Conservation (phyloP, 108 stramenopile species). For the Nannochloropsis salina region DNA sequence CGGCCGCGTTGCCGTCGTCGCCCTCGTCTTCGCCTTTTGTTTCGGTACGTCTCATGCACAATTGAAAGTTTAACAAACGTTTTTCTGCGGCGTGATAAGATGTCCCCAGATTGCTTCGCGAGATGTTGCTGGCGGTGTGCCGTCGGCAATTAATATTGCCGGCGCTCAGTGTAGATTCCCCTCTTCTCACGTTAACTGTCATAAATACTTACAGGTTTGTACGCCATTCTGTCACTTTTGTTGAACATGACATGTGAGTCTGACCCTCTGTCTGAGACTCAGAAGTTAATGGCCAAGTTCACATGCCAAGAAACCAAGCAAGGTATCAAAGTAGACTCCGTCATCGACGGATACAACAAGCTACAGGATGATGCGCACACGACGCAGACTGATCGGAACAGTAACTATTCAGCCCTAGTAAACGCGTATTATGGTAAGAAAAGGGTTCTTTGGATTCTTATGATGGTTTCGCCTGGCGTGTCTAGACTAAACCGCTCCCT, state of each 20-base stretch:
- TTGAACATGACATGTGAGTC: background rate
- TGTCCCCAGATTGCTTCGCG: too few relatives aligned
- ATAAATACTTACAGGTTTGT: background rate
- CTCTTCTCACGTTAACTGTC: too few relatives aligned
- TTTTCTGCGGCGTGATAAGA: too few relatives aligned
- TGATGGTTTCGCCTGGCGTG: background rate
- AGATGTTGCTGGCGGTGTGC: too few relatives aligned
- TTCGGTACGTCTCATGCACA: background rate
- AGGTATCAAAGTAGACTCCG: constrained; percentile 50
- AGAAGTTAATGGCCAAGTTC: constrained; percentile 29
- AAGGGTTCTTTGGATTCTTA: background rate
- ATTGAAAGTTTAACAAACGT: too few relatives aligned
- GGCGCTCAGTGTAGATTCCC: too few relatives aligned
- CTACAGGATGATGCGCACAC: constrained; percentile 48
- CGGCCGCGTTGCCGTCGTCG: background rate
- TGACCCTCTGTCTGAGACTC: background rate
- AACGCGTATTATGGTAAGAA: constrained; percentile 54
- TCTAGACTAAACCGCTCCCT: background rate
- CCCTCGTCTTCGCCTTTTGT: constrained; percentile 1
- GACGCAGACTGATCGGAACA: constrained; percentile 29
- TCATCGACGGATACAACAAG: constrained; percentile 55
- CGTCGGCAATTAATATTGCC: too few relatives aligned
- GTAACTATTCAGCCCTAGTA: constrained; percentile 42
- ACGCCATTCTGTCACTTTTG: background rate
- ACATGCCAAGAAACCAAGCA: constrained; percentile 38